Evolutionary conservation across 1,284 basidiomycete species (phyloP), one percentile per base, ranked within the genome.

Genomic region (Sanguinoderma infundibulare): DNA sequence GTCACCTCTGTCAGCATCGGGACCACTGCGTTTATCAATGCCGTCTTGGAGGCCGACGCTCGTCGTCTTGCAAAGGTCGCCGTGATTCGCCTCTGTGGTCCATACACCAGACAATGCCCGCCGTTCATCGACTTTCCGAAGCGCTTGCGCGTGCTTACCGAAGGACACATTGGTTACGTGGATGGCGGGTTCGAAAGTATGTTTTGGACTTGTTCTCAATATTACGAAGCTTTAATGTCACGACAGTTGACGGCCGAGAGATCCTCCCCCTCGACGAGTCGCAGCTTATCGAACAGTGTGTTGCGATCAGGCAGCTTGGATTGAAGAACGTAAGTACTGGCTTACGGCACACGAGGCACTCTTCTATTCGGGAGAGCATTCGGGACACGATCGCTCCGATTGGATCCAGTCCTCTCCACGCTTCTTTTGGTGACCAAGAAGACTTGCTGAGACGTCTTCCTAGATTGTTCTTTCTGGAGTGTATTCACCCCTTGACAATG

Each of bases 1-100:
- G 74, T 84, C 28, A 66, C 78, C 14, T 79, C 78, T 52, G 69
- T 84, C 55, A 81, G 79, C 9, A 80, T 84, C 60, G 82, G 82
- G 36, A 84, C 81, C 1, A 82, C 81, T 17, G 81, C 81, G 47
- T 85, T 85, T 72, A 77, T 85, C 59, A 85, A 86, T 62, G 83
- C 84, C 0, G 79, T 86, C 1, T 72, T 86, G 46, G 83, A 86
- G 69, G 74, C 78, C 38, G 80, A 85, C 63, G 71, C 72, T 22
- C 69, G 76, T 6, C 75, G 80, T 4, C 75, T 86, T 4, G 77
- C 81, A 26, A 81, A 79, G 47, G 83, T 86, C 1, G 84, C 84
- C 0, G 81, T 86, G 54, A 74, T 86, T 36, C 81, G 84, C 55
- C 74, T 86, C n/a, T 83, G 81, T 73, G 66, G 81, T 63, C 61